Conservation (phyloP, 352 stramenopile genomes). For the Thraustochytrium aureum region DNA sequence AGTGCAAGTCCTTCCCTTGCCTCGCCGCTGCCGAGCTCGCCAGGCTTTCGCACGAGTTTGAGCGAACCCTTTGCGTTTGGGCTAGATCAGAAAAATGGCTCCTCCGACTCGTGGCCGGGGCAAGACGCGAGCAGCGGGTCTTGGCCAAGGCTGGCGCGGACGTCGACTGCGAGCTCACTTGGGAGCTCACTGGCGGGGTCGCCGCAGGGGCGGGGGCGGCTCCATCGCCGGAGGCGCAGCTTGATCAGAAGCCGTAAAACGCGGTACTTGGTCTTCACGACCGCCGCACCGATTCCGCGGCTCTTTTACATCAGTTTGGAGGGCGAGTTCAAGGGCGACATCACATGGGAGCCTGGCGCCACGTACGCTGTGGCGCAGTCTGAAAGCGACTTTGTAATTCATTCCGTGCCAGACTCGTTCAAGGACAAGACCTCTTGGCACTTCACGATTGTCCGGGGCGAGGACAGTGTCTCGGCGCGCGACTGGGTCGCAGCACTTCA, state of each 20-base stretch:
- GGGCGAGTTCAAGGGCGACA: constrained; percentile 53
- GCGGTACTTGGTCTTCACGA: constrained; percentile 26
- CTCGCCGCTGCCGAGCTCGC: too few species aligned
- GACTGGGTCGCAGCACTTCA: constrained; percentile 43
- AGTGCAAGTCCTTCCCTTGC: too few species aligned
- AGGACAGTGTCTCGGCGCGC: neutral
- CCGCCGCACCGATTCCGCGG: constrained; percentile 9
- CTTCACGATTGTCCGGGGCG: constrained; percentile 1
- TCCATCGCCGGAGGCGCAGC: neutral
- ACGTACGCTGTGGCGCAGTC: constrained; percentile 35
- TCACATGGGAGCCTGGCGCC: constrained; percentile 24
- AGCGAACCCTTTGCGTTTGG: too few species aligned
- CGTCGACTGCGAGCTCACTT: neutral
- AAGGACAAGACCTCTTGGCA: constrained; percentile 36
- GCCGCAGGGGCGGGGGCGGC: neutral
- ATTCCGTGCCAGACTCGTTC: constrained; percentile 40
- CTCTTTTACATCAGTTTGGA: constrained; percentile 27
- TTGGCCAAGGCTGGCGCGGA: neutral
- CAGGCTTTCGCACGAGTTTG: neutral
- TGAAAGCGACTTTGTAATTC: constrained; percentile 23
- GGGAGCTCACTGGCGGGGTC: neutral
- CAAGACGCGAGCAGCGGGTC: neutral
- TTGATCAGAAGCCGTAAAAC: constrained; percentile 35
- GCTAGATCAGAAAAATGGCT: too few species aligned
- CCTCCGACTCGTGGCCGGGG: neutral